Evolutionary conservation across 345 rosid species (phyloP).

Genomic region (Salix udensis): DNA sequence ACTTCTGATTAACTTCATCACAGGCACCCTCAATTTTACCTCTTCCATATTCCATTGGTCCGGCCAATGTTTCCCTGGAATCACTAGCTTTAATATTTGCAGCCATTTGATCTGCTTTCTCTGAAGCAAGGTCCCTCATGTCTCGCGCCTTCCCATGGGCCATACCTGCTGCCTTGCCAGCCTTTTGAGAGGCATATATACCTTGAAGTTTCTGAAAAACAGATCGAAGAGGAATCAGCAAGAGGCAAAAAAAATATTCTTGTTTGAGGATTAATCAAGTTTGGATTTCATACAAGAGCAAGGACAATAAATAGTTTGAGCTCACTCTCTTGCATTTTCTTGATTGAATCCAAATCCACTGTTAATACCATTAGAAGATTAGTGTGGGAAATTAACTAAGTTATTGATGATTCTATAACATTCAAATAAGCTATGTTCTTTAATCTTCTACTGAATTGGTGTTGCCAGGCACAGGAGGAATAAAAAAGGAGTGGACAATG

Average conservation of each 20-base stretch:
- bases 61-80: conserved; percentile 29
- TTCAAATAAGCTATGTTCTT: not conserved
- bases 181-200: conserved; percentile 29
- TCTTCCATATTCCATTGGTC: conserved; percentile 24
- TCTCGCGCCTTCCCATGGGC: conserved; percentile 18
- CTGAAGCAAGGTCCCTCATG: conserved; percentile 18
- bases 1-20: not conserved
- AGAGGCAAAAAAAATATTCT: not conserved
- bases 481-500: not conserved
- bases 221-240: not conserved
- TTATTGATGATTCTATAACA: not conserved
- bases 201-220: conserved; percentile 18
- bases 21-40: conserved; percentile 11
- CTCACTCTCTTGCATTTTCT: conserved; percentile 11
- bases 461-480: not conserved
- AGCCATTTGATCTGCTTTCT: conserved; percentile 1
- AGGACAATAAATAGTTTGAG: not conserved
- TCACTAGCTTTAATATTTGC: not conserved
- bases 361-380: not conserved
- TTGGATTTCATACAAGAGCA: too few relatives aligned
- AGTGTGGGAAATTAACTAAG: not conserved
- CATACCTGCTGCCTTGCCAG: conserved; percentile 20
- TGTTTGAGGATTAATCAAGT: too few relatives aligned
- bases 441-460: not conserved
- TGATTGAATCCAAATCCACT: conserved; percentile 19